Evolutionary conservation across 768 basidiomycete species (phyloP), one percentile per base, ranked within the genome.

Genomic region (Vararia minispora): DNA sequence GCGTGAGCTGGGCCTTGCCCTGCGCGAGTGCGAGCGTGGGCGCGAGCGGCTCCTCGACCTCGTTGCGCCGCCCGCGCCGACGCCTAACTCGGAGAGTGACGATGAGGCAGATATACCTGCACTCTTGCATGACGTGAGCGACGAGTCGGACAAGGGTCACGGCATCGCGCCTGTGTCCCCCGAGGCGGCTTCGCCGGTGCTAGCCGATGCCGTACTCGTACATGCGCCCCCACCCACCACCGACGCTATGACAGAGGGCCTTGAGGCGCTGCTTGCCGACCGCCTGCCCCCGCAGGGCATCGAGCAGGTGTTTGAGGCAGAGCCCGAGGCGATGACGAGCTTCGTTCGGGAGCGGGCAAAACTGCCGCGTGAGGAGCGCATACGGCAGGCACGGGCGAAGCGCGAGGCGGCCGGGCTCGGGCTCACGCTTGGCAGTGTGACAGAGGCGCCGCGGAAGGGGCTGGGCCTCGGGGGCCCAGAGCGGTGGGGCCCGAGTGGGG

Each of bases 291-390:
- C 72, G 6, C 71, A 66, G 0, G 85, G 83, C 11, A 69, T 75
- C 35, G 86, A 89, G 51, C 83, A 86, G 52, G 83, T 90, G n/a
- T 90, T 77, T 47, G 86, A 88, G 52, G 74, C 72, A 1, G 81
- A 84, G 4, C 60, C 72, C 4, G 65, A 54, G 7, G 54, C 36
- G 12, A 49, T 51, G 0, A 50, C 49, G 3, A 35, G 36, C 24
- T 79, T 71, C 45, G 51, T 57, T 27, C 64, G 83, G 29, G 76
- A 78, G 51, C 67, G 73, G 45, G 73, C 79, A 13, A 82, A 68
- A 58, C 50, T 88, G 39, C 71, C 74, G 34, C 62, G 86, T 39
- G 83, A 83, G 48, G 85, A 90, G 52, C 71, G 86, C 18, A 85
- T 90, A 40, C 61, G 59, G 44, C 59, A 72, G 9, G 63, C 64